Evolutionary conservation across 768 basidiomycete species (phyloP), one percentile per base, ranked within the genome.

Genomic region (Pleurotus platypus): DNA sequence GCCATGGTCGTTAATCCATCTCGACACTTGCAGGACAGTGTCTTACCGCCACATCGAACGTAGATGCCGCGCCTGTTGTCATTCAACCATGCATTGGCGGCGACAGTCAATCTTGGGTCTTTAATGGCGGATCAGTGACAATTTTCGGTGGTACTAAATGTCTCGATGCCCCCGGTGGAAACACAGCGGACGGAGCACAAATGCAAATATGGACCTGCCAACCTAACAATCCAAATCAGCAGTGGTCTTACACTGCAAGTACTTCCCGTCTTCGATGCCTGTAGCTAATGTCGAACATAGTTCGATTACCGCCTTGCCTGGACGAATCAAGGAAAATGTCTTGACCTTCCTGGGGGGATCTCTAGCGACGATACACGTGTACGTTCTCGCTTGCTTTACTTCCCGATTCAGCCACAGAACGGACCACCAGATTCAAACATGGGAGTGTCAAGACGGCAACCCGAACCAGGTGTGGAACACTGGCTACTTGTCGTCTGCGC

Each of bases 121-220:
- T 82, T 61, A 66, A 58, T 2, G 69, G 68, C 37, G 78, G 78
- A 20, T 67, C 61, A 49, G 71, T 82, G 38, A 72, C 70, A 40
- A 65, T 80, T 24, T 80, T 75, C 56, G 46, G 58, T 57, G 75
- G 73, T 27, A 68, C 72, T 62, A 83, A 79, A 61, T 83, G 80
- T 63, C 66, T 83, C 24, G 79, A 82, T 53, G 76, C 81, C n/a
- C 64, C 71, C 0, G 64, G 67, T 26, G 82, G 82, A 5, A 66
- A 49, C 7, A 75, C 63, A 26, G 61, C 60, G 30, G 75, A 82
- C 58, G 81, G 81, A 9, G 73, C 69, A 5, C 75, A 76, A 62
- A 65, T 84, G 57, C 80, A 83, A 59, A 77, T 83, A 46, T 82
- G 75, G 76, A 77, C 73, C n/a, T 83, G 82, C 61, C 59, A 62